phyloP scores from a whole-genome alignment of 257 asterid species.

The Hygrophila difformis region DNA sequence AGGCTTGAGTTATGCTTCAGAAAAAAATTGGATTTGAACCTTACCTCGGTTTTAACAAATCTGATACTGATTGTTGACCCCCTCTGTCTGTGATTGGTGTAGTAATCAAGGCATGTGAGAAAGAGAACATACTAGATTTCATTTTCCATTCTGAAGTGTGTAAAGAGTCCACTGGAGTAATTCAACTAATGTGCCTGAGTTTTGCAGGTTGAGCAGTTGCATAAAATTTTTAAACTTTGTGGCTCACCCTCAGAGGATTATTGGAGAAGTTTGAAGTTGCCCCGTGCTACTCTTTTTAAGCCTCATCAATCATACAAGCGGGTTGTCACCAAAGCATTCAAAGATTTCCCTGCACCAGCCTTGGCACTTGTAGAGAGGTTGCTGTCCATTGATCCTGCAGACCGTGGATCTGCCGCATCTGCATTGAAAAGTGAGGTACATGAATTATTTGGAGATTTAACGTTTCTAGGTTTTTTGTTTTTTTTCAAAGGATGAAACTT shows the following conservation, averaged over 20 bases:
- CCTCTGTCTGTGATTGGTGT: no score
- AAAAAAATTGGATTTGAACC: no score
- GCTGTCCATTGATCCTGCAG: slow-evolving; percentile 52
- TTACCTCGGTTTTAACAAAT: no score
- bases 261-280: slow-evolving; percentile 59
- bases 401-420: slow-evolving; percentile 54
- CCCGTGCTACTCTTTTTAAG: slow-evolving; percentile 58
- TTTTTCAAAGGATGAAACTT: no score
- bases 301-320: slow-evolving; percentile 61
- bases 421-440: slow-evolving; percentile 64
- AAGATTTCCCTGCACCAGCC: slow-evolving; percentile 52
- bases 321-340: slow-evolving; percentile 49
- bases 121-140: background rate
- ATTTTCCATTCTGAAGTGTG: background rate
- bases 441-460: no score
- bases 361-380: slow-evolving; percentile 45
- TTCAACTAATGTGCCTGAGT: background rate
- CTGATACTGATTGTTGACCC: no score
- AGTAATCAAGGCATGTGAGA: no score
- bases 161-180: background rate
- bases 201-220: slow-evolving; percentile 55
- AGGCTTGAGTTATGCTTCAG: no score
- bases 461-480: no score
- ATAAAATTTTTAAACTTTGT: no score
- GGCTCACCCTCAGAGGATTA: slow-evolving; percentile 69